These are phyloP conservation scores for Amorphotheca resinae DNA, from an alignment of 495 filamentous ascomycete species.

Conservation along the genomic window DNA sequence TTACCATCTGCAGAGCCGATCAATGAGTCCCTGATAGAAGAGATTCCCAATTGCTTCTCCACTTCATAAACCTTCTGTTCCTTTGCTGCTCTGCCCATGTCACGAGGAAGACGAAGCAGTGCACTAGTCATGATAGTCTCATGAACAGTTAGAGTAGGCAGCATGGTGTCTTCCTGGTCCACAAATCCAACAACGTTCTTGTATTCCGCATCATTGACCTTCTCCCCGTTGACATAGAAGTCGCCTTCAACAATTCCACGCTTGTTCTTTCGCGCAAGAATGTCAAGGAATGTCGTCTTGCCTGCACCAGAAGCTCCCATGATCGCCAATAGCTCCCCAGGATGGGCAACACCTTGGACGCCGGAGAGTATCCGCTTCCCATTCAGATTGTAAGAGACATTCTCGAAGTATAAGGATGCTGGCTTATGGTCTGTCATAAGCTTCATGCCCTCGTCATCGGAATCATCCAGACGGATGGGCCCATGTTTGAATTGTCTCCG, in stretches of 20 bases:
- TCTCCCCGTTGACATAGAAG: slow-evolving; percentile 91
- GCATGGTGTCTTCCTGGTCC: slow-evolving; percentile 96
- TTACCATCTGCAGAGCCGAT: slow-evolving; percentile 97
- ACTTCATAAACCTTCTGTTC: slow-evolving; percentile 85
- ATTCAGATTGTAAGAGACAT: slow-evolving; percentile 76
- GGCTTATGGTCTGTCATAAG: slow-evolving; percentile 85
- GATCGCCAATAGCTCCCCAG: slow-evolving; percentile 88
- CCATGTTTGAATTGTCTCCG: slow-evolving; percentile 59
- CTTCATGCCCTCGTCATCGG: slow-evolving; percentile 76
- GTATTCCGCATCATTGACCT: slow-evolving; percentile 73
- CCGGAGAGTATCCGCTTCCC: slow-evolving; percentile 74
- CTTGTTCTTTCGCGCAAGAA: slow-evolving; percentile 96
- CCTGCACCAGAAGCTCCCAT: slow-evolving; percentile 97
- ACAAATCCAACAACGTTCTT: slow-evolving; percentile 90
- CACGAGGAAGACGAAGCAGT: slow-evolving; percentile 72
- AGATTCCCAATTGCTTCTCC: slow-evolving; percentile 87
- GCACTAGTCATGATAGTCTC: slow-evolving; percentile 96
- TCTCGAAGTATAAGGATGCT: slow-evolving; percentile 76
- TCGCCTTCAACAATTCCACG: slow-evolving; percentile 65
- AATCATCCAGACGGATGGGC: slow-evolving; percentile 71
- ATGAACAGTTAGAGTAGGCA: slow-evolving; percentile 92
- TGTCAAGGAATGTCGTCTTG: slow-evolving; percentile 95
- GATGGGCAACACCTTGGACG: slow-evolving; percentile 72
- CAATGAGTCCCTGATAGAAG: slow-evolving; percentile 79
- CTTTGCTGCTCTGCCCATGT: slow-evolving; percentile 79